Conservation (phyloP, 2,329 filamentous ascomycete genomes). For the Pestalotiopsis sp. region DNA sequence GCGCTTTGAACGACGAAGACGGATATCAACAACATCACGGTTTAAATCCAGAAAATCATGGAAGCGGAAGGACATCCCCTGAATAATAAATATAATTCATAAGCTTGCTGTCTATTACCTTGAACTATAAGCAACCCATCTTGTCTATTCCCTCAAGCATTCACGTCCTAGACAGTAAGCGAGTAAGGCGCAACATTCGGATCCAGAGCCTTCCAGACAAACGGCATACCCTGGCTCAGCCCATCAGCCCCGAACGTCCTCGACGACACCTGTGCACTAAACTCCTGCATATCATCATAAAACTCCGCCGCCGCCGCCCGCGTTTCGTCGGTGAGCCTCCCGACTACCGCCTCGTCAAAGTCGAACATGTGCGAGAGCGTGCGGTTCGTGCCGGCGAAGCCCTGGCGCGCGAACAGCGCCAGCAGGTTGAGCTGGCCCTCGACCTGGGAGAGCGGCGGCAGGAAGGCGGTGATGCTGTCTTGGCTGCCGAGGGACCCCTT, state of each 20-base stretch:
- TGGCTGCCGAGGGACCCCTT: slow-evolving; percentile 36
- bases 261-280: slow-evolving; percentile 20
- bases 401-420: slow-evolving; percentile 43
- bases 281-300: neutral
- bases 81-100: too few relatives aligned
- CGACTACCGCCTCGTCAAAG: slow-evolving; percentile 29
- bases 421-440: slow-evolving; percentile 39
- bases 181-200: slow-evolving; percentile 20
- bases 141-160: neutral
- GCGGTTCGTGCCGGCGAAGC: slow-evolving; percentile 35
- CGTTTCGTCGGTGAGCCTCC: neutral
- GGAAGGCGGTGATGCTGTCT: slow-evolving; percentile 33
- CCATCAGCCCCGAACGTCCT: slow-evolving; percentile 45
- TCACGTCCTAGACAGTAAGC: slow-evolving; percentile 14
- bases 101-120: too few relatives aligned
- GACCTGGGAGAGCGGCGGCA: slow-evolving; percentile 34
- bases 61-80: too few relatives aligned
- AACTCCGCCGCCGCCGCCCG: neutral
- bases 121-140: too few relatives aligned
- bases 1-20: too few relatives aligned
- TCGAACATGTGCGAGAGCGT: slow-evolving; percentile 45
- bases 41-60: too few relatives aligned
- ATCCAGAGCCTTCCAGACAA: slow-evolving; percentile 38
- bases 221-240: slow-evolving; percentile 49
- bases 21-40: too few relatives aligned